Evolutionary conservation across 1,284 basidiomycete species (phyloP).

Genomic region (Heterobasidion annosum): DNA sequence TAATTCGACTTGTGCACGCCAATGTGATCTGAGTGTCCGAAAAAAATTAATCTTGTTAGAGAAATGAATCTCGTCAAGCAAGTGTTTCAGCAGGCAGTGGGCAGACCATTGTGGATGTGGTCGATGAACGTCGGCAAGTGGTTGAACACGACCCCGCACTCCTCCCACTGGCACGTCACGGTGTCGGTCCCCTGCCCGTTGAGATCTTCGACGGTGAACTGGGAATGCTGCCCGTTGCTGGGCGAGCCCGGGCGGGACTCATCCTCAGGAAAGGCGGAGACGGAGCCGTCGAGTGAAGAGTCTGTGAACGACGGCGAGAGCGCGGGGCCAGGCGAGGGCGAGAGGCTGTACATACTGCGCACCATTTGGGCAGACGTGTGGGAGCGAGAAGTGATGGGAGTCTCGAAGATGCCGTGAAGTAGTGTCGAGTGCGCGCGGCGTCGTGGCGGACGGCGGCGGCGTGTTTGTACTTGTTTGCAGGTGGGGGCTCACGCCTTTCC

Average conservation of each 20-base stretch:
- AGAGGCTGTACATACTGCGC: constrained; percentile 22
- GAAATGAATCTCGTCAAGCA: constrained; percentile 3
- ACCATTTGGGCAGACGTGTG: constrained; percentile 14
- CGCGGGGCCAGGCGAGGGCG: constrained; percentile 21
- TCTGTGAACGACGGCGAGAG: not conserved
- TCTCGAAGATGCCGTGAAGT: too few species aligned
- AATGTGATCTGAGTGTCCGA: constrained; percentile 51
- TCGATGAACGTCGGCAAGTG: constrained; percentile 67
- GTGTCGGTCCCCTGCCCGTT: constrained; percentile 25
- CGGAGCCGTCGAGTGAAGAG: constrained; percentile 18
- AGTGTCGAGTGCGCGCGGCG: not conserved
- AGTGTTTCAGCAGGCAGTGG: not conserved
- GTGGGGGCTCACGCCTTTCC: too few species aligned
- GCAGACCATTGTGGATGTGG: constrained; percentile 69
- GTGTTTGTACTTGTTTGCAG: not conserved
- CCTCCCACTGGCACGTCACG: constrained; percentile 71
- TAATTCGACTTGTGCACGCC: constrained; percentile 83
- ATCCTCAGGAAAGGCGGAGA: constrained; percentile 8
- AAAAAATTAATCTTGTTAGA: not conserved
- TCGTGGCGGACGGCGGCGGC: constrained; percentile 2
- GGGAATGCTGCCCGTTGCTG: constrained; percentile 11
- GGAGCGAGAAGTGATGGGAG: not conserved
- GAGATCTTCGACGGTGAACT: constrained; percentile 17
- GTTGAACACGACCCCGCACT: constrained; percentile 63
- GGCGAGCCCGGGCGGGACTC: not conserved